Conservation (phyloP, 352 stramenopile genomes). For the Pilasporangium apinafurcum region DNA sequence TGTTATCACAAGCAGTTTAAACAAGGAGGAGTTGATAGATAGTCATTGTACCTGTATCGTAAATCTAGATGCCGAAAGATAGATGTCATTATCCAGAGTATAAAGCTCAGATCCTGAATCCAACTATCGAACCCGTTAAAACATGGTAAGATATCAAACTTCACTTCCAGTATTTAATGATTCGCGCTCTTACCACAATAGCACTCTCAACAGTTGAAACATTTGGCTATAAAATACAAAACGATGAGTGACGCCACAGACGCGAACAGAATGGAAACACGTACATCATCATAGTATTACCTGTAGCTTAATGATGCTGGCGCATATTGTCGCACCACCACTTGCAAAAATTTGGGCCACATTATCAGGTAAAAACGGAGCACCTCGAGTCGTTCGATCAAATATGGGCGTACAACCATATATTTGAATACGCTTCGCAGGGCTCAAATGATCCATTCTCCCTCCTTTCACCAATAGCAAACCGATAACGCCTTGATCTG, state of each 20-base stretch:
- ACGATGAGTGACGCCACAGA: neutral
- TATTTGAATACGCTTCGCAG: constrained; percentile 57
- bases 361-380: constrained; percentile 46
- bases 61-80: constrained; percentile 33
- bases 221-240: constrained; percentile 13
- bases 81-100: constrained; percentile 24
- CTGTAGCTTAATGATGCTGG: constrained; percentile 44
- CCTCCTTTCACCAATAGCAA: constrained; percentile 56
- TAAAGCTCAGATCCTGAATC: constrained; percentile 50
- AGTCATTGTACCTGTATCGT: constrained; percentile 28
- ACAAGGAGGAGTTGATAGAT: neutral
- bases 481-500: constrained; percentile 7
- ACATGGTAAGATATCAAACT: neutral
- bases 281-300: constrained; percentile 11
- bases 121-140: constrained; percentile 8
- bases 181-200: constrained; percentile 22
- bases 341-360: constrained; percentile 61
- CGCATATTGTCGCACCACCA: constrained; percentile 54
- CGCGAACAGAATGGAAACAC: neutral
- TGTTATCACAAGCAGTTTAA: neutral
- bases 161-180: neutral
- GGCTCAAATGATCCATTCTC: constrained; percentile 36
- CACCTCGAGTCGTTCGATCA: constrained; percentile 29
- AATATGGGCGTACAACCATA: constrained; percentile 79
- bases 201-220: constrained; percentile 34